Conservation (phyloP, 1,284 basidiomycete genomes). For the Leccinum subspadiceum region DNA sequence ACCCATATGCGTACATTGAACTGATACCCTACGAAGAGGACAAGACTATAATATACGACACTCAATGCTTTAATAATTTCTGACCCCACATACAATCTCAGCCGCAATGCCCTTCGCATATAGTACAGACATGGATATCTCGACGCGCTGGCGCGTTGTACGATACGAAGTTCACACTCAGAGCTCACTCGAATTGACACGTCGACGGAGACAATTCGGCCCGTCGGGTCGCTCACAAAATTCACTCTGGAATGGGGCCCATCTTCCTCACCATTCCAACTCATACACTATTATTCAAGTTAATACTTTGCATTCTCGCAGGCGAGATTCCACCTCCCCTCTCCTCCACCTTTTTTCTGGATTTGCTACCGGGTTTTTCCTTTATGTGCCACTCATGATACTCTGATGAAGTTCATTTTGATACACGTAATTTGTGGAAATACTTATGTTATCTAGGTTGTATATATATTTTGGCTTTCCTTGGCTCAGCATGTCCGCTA, state of each 20-base stretch:
- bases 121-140: slow-evolving; percentile 1
- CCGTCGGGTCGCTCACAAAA: neutral
- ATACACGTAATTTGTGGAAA: slow-evolving; percentile 25
- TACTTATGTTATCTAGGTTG: slow-evolving; percentile 8
- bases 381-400: neutral
- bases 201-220: neutral
- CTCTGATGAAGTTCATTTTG: slow-evolving; percentile 15
- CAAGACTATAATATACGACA: neutral
- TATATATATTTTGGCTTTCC: slow-evolving; percentile 8
- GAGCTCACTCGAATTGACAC: neutral
- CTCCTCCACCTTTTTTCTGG: neutral
- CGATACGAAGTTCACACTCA: slow-evolving; percentile 14
- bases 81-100: neutral
- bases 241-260: neutral
- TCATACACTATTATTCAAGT: slow-evolving; percentile 9
- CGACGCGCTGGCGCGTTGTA: slow-evolving; percentile 25
- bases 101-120: neutral
- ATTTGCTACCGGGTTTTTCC: neutral
- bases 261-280: neutral
- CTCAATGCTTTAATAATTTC: neutral
- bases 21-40: neutral
- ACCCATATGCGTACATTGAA: neutral
- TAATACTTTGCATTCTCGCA: slow-evolving; percentile 3
- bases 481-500: slow-evolving; percentile 1
- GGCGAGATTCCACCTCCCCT: slow-evolving; percentile 1